Evolutionary conservation across 1,284 basidiomycete genomes (phyloP).

Genomic region (Apiotrichum veenhuisii): DNA sequence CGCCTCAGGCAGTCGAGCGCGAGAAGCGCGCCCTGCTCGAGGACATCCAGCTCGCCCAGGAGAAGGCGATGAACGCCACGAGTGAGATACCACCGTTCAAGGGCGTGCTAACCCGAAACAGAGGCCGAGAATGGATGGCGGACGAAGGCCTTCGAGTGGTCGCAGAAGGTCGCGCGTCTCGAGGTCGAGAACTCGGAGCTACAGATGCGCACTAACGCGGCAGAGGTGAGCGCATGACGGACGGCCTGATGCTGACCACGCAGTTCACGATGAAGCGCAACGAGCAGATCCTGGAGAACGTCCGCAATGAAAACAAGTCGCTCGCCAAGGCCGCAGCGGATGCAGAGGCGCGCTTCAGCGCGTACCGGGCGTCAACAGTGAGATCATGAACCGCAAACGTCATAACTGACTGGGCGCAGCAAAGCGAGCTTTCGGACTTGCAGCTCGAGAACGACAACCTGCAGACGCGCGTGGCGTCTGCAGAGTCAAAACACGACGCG

Average conservation of each 20-base stretch:
- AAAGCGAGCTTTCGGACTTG: conserved; percentile 36
- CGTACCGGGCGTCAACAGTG: conserved; percentile 31
- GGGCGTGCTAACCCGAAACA: conserved; percentile 17
- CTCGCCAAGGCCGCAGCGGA: conserved; percentile 37
- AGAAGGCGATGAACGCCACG: conserved; percentile 27
- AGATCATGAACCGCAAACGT: too few species aligned
- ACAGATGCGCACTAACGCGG: conserved; percentile 59
- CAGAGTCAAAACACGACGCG: conserved; percentile 31
- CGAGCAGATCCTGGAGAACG: conserved; percentile 33
- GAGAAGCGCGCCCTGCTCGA: conserved; percentile 45
- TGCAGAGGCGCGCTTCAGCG: conserved; percentile 39
- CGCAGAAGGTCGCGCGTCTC: conserved; percentile 72
- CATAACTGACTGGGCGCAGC: conserved; percentile 18
- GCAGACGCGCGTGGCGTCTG: conserved; percentile 28
- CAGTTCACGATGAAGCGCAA: conserved; percentile 45
- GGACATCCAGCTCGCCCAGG: conserved; percentile 38
- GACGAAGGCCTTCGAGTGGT: conserved; percentile 34
- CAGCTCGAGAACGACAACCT: conserved; percentile 37
- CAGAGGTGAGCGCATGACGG: conserved; percentile 29
- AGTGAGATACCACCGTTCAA: conserved; percentile 23
- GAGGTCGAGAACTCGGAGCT: conserved; percentile 80
- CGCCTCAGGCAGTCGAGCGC: conserved; percentile 33
- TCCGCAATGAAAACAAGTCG: conserved; percentile 36
- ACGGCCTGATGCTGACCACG: neutral
- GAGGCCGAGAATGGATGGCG: conserved; percentile 43